phyloP scores from a whole-genome alignment of 805 yeast species.

The Yamadazyma paraphyllophila region DNA sequence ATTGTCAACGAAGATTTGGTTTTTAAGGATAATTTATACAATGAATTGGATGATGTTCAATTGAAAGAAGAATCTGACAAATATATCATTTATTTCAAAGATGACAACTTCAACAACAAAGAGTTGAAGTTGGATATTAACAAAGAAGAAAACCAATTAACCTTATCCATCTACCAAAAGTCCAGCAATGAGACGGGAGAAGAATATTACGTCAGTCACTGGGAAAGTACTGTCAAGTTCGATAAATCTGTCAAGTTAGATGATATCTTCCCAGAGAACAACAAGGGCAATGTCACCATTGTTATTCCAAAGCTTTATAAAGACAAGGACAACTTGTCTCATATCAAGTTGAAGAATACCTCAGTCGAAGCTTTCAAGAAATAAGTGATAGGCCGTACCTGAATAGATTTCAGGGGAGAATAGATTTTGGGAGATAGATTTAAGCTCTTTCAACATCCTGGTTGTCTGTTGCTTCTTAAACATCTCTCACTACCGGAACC shows the following conservation, averaged over 20 bases:
- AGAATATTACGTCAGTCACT: constrained; percentile 15
- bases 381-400: background rate
- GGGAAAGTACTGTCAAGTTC: constrained; percentile 20
- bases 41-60: constrained; percentile 19
- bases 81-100: constrained; percentile 21
- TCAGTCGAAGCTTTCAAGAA: constrained; percentile 13
- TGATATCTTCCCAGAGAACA: constrained; percentile 20
- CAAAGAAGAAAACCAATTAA: constrained; percentile 23
- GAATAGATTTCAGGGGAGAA: no score
- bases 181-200: constrained; percentile 11
- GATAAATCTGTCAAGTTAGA: constrained; percentile 23
- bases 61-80: constrained; percentile 23
- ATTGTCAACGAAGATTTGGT: constrained; percentile 15
- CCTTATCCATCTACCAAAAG: constrained; percentile 17
- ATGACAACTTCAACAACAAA: constrained; percentile 16
- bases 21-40: constrained; percentile 16
- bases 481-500: no score
- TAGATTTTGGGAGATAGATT: no score
- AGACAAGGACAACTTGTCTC: constrained; percentile 10
- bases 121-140: constrained; percentile 23
- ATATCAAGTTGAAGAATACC: constrained; percentile 15
- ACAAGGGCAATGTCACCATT: constrained; percentile 19
- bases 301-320: constrained; percentile 20
- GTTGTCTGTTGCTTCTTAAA: no score
- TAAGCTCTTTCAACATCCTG: no score